phyloP scores from a whole-genome alignment of 2,329 filamentous ascomycete genomes.

The Neophaeococcomyces mojaviensis region DNA sequence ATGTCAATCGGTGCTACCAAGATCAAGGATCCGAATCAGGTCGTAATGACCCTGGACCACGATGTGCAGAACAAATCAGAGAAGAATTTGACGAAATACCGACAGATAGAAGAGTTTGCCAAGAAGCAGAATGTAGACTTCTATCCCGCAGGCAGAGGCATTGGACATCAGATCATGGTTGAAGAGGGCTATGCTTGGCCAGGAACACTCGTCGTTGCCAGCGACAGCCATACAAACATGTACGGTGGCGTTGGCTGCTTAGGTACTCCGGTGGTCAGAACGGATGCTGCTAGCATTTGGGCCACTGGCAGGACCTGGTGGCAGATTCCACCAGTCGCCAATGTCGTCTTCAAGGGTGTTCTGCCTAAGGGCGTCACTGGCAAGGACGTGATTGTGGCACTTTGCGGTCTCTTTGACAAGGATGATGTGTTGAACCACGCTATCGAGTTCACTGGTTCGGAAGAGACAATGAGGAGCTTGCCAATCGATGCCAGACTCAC shows the following conservation, averaged over 20 bases:
- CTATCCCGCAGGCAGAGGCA: constrained; percentile 69
- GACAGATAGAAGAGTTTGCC: constrained; percentile 74
- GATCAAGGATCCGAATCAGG: constrained; percentile 62
- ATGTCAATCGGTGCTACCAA: constrained; percentile 72
- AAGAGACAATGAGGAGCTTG: constrained; percentile 67
- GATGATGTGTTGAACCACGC: constrained; percentile 86
- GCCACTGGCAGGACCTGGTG: constrained; percentile 78
- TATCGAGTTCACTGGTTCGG: constrained; percentile 77
- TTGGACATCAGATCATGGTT: constrained; percentile 88
- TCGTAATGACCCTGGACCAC: constrained; percentile 80
- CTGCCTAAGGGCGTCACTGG: constrained; percentile 75
- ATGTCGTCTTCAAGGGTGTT: constrained; percentile 67
- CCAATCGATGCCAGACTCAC: constrained; percentile 66
- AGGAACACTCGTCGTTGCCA: constrained; percentile 72
- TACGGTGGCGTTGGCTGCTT: constrained; percentile 71
- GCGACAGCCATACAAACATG: constrained; percentile 63
- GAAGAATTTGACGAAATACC: constrained; percentile 74
- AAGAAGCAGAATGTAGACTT: constrained; percentile 68
- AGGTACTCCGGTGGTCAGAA: constrained; percentile 75
- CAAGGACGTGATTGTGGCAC: constrained; percentile 87
- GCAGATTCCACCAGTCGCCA: constrained; percentile 77
- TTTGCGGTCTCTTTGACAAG: constrained; percentile 78
- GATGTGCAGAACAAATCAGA: constrained; percentile 79
- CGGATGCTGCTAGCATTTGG: constrained; percentile 81
- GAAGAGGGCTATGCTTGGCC: constrained; percentile 83